phyloP scores from a whole-genome alignment of 805 yeast genomes.

The Metschnikowia lunata region DNA sequence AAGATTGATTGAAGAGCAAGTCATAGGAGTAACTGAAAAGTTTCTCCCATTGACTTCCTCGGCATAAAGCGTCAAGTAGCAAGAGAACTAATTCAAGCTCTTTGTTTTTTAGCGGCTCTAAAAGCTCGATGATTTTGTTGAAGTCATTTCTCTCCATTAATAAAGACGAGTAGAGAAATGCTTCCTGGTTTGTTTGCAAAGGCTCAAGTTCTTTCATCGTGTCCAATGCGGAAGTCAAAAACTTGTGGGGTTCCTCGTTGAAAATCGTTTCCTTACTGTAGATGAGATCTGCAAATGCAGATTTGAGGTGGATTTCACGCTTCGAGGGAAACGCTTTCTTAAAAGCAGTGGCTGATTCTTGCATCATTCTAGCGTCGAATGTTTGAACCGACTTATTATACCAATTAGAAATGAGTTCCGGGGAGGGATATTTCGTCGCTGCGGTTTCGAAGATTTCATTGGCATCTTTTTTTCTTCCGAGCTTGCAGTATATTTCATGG shows the following conservation, averaged over 20 bases:
- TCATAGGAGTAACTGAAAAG: slow-evolving; percentile 19
- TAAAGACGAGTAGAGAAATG: slow-evolving; percentile 53
- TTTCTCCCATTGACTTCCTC: slow-evolving; percentile 40
- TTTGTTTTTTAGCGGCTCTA: slow-evolving; percentile 26
- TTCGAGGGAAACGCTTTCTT: slow-evolving; percentile 13
- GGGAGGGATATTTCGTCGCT: slow-evolving; percentile 51
- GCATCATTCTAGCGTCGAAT: slow-evolving; percentile 48
- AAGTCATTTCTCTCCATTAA: slow-evolving; percentile 34
- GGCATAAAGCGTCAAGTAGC: slow-evolving; percentile 45
- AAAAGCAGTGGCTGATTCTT: slow-evolving; percentile 42
- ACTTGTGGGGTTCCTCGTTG: slow-evolving; percentile 35
- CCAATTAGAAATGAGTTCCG: slow-evolving; percentile 51
- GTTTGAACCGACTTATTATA: slow-evolving; percentile 47
- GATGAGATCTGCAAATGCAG: slow-evolving; percentile 50
- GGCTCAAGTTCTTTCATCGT: slow-evolving; percentile 53
- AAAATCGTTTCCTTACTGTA: slow-evolving; percentile 31
- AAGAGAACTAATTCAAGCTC: slow-evolving; percentile 64
- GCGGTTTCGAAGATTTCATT: slow-evolving; percentile 53
- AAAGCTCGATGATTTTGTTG: slow-evolving; percentile 25
- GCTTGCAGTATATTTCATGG: slow-evolving; percentile 39
- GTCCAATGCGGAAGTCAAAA: slow-evolving; percentile 24
- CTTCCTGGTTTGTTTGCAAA: slow-evolving; percentile 56
- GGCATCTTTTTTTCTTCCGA: slow-evolving; percentile 33
- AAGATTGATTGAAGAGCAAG: slow-evolving; percentile 43
- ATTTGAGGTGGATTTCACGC: slow-evolving; percentile 44